Percentiles rank a stretch among this genome's conserved stretches.
Conservation (phyloP, 2,329 filamentous ascomycete genomes). For the Aciculosporium take region DNA sequence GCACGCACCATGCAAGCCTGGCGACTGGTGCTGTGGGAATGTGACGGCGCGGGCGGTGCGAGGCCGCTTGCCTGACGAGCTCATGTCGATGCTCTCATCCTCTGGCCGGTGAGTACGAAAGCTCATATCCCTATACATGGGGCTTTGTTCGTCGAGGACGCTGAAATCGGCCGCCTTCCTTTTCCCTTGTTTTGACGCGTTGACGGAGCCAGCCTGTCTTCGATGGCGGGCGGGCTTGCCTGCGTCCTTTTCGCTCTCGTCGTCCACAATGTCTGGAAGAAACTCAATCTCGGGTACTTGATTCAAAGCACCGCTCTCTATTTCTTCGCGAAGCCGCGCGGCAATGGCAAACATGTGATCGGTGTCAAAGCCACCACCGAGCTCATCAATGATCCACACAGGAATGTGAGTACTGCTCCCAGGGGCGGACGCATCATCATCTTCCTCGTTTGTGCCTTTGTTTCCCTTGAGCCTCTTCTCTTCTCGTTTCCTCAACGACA, state of each 20-base stretch:
- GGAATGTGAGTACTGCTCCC: slow-evolving; percentile 30
- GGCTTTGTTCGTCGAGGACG: slow-evolving; percentile 2
- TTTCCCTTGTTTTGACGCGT: slow-evolving; percentile 11
- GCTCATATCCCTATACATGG: slow-evolving; percentile 1
- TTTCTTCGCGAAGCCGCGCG: slow-evolving; percentile 28
- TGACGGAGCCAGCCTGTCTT: slow-evolving; percentile 9
- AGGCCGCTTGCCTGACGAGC: slow-evolving; percentile 13
- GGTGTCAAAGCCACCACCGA: slow-evolving; percentile 33
- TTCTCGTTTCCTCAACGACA: slow-evolving; percentile 52
- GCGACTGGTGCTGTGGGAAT: slow-evolving; percentile 1
- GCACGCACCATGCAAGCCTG: slow-evolving; percentile 1
- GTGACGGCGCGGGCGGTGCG: slow-evolving; percentile 7
- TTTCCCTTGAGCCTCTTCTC: slow-evolving; percentile 34
- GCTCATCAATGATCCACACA: slow-evolving; percentile 32
- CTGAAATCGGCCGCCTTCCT: slow-evolving; percentile 12
- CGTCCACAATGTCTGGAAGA: slow-evolving; percentile 37
- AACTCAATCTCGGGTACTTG: slow-evolving; percentile 46
- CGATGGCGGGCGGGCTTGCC: slow-evolving; percentile 12
- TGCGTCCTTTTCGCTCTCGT: slow-evolving; percentile 16
- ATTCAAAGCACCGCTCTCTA: slow-evolving; percentile 25
- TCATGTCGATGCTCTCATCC: slow-evolving; percentile 7
- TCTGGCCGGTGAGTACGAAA: slow-evolving; percentile 3
- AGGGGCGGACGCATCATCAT: slow-evolving; percentile 14
- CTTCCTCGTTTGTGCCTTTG: slow-evolving; percentile 16
- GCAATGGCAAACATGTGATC: slow-evolving; percentile 33